Evolutionary conservation across 768 basidiomycete genomes (phyloP).

Genomic region (Chalciporus piperatus): DNA sequence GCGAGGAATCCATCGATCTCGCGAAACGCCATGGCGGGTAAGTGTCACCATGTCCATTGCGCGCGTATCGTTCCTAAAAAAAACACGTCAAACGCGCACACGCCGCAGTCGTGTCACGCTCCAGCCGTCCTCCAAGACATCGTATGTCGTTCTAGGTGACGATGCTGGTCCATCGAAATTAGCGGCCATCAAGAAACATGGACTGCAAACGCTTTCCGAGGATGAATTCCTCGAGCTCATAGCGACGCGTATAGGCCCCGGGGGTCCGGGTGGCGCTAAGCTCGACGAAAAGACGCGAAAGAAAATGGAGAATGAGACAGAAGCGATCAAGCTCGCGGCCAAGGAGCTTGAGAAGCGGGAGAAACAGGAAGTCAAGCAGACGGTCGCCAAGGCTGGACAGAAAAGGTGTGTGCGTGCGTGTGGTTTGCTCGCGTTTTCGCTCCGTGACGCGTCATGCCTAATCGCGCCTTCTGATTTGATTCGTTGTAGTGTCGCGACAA

Average conservation of each 20-base stretch:
- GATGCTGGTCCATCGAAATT: conserved; percentile 89
- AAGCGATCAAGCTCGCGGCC: conserved; percentile 68
- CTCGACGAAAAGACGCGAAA: conserved; percentile 80
- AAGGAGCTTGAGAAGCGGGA: conserved; percentile 78
- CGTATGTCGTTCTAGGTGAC: conserved; percentile 84
- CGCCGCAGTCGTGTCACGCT: conserved; percentile 80
- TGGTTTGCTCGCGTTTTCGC: not conserved
- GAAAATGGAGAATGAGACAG: conserved; percentile 77
- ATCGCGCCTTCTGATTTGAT: not conserved
- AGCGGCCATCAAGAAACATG: conserved; percentile 80
- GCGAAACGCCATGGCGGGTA: conserved; percentile 94
- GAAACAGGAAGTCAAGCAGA: conserved; percentile 45
- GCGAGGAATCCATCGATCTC: conserved; percentile 83
- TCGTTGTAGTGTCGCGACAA: conserved; percentile 23
- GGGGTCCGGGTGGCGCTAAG: conserved; percentile 30
- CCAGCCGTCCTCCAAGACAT: conserved; percentile 87
- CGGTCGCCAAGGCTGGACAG: conserved; percentile 13
- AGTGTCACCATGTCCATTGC: conserved; percentile 28
- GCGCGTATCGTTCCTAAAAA: not conserved
- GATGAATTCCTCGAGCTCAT: conserved; percentile 87
- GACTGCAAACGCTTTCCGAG: conserved; percentile 73
- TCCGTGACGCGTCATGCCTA: too few species aligned
- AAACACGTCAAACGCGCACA: not conserved
- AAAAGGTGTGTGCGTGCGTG: conserved; percentile 14
- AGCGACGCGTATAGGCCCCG: conserved; percentile 57